Percentiles rank a stretch among this genome's conserved stretches.
Evolutionary conservation across 306 rosid genomes (phyloP).

Genomic region (Aeschynomene evenia): DNA sequence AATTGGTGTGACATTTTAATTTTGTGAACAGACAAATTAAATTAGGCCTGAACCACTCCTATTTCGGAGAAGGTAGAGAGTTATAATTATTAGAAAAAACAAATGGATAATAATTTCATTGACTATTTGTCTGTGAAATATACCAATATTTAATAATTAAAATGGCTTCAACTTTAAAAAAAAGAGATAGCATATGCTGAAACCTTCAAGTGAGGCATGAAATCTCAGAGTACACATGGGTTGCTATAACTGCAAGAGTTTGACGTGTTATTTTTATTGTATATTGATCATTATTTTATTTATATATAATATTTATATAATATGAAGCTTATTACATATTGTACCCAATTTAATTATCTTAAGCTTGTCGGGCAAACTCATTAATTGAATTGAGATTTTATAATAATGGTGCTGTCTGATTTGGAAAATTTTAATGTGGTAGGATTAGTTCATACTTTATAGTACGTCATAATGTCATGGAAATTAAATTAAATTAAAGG

Average conservation of each 20-base stretch:
- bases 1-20: not conserved
- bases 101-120: constrained; percentile 2
- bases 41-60: not conserved
- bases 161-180: not conserved
- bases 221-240: constrained; percentile 41
- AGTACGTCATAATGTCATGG: constrained; percentile 19
- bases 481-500: constrained; percentile 1
- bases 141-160: constrained; percentile 3
- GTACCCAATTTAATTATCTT: not conserved
- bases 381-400: constrained; percentile 2
- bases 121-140: constrained; percentile 6
- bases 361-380: constrained; percentile 29
- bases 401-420: constrained; percentile 33
- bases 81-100: not conserved
- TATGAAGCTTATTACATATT: constrained; percentile 18
- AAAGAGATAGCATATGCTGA: constrained; percentile 28
- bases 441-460: not conserved
- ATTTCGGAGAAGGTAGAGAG: not conserved
- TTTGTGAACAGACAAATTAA: not conserved
- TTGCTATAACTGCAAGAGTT: not conserved
- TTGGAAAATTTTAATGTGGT: not conserved
- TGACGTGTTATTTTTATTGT: not conserved
- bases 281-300: not conserved
- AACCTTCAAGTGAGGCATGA: constrained; percentile 34
- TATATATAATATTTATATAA: too few relatives aligned